These are phyloP conservation scores for Setaria italica DNA, from an alignment of 202 grass and related monocot genomes.

Conservation along the genomic window DNA sequence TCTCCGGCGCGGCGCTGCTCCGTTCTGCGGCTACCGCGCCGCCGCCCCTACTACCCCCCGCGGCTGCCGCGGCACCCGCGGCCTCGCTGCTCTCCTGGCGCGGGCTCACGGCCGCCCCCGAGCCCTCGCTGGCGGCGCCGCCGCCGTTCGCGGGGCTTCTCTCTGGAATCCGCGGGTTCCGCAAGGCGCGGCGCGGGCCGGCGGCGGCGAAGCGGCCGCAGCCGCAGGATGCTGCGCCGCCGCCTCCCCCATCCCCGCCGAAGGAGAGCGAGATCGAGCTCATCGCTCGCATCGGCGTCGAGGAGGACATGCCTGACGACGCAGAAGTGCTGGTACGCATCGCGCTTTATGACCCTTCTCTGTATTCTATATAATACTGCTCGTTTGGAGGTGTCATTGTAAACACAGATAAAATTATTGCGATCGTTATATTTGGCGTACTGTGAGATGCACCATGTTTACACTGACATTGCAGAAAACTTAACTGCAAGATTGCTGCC, in stretches of 20 bases:
- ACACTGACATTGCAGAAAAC: neutral
- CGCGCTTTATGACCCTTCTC: slow-evolving; percentile 21
- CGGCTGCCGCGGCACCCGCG: slow-evolving; percentile 3
- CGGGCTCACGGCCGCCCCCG: slow-evolving; percentile 49
- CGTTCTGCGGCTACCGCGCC: slow-evolving; percentile 26
- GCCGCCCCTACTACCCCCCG: neutral
- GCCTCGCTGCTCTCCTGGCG: slow-evolving; percentile 47
- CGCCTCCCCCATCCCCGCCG: slow-evolving; percentile 47
- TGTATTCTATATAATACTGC: neutral
- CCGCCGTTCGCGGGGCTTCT: slow-evolving; percentile 52
- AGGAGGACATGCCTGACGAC: slow-evolving; percentile 82
- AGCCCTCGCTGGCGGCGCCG: slow-evolving; percentile 27
- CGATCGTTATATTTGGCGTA: neutral
- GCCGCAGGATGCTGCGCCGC: slow-evolving; percentile 28
- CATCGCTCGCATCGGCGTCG: slow-evolving; percentile 63
- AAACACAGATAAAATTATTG: slow-evolving; percentile 15
- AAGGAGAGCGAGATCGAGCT: slow-evolving; percentile 90
- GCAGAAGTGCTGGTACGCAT: slow-evolving; percentile 81
- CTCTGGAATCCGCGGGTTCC: slow-evolving; percentile 65
- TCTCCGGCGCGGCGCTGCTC: slow-evolving; percentile 31
- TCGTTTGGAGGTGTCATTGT: neutral
- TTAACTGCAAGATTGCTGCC: neutral
- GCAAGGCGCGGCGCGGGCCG: slow-evolving; percentile 57
- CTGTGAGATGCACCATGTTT: neutral
- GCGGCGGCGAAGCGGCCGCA: slow-evolving; percentile 62